Conservation (phyloP, 805 yeast species). For the Debaryomyces prosopidis region DNA sequence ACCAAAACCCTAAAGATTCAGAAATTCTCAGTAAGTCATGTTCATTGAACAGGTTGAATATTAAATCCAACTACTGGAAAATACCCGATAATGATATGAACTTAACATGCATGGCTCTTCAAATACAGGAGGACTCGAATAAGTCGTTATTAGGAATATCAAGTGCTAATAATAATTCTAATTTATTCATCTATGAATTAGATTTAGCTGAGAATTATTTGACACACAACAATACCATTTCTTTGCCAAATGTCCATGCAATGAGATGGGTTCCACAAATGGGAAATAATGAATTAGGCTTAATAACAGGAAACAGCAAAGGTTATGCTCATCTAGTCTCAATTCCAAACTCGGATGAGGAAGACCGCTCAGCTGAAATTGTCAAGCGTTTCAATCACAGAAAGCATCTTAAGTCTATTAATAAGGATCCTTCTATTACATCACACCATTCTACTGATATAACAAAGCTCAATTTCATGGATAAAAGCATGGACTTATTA, state of each 20-base stretch:
- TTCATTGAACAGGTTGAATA: slow-evolving; percentile 38
- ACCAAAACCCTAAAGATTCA: slow-evolving; percentile 25
- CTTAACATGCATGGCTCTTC: slow-evolving; percentile 45
- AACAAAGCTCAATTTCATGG: slow-evolving; percentile 26
- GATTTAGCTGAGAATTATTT: slow-evolving; percentile 40
- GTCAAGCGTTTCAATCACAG: slow-evolving; percentile 77
- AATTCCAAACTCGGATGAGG: slow-evolving; percentile 47
- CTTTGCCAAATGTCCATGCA: slow-evolving; percentile 55
- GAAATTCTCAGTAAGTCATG: slow-evolving; percentile 43
- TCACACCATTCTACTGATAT: slow-evolving; percentile 24
- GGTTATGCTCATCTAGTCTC: slow-evolving; percentile 75
- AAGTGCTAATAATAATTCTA: slow-evolving; percentile 45
- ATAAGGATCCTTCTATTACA: slow-evolving; percentile 21
- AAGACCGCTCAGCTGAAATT: slow-evolving; percentile 62
- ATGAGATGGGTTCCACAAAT: slow-evolving; percentile 51
- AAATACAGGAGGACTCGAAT: slow-evolving; percentile 10
- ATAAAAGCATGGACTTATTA: slow-evolving; percentile 42
- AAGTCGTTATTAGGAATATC: slow-evolving; percentile 53
- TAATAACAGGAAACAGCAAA: slow-evolving; percentile 73
- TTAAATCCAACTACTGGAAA: slow-evolving; percentile 46
- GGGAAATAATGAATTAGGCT: slow-evolving; percentile 25
- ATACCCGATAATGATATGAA: slow-evolving; percentile 44
- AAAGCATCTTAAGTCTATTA: slow-evolving; percentile 50
- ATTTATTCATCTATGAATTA: slow-evolving; percentile 53
- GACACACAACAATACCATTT: slow-evolving; percentile 59